Conservation (phyloP, 2,329 filamentous ascomycete genomes). For the Pezicula carpinea region DNA sequence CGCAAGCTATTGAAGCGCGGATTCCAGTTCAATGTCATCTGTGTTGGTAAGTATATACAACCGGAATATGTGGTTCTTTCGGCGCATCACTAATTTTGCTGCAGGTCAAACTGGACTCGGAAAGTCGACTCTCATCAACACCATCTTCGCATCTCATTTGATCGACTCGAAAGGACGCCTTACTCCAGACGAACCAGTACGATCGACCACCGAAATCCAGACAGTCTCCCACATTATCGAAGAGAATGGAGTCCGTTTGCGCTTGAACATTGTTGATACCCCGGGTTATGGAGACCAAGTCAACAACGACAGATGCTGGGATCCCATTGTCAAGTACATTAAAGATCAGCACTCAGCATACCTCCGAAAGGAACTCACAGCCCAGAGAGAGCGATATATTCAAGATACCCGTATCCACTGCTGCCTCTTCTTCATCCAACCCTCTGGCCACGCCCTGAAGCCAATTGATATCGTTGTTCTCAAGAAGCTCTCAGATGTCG, state of each 20-base stretch:
- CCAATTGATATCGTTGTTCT: slow-evolving; percentile 98
- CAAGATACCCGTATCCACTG: slow-evolving; percentile 99
- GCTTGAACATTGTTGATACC: slow-evolving; percentile 98
- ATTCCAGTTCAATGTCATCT: slow-evolving; percentile 99
- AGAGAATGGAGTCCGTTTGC: slow-evolving; percentile 96
- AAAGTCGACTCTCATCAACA: slow-evolving; percentile 99
- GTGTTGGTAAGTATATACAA: slow-evolving; percentile 72
- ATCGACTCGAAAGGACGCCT: slow-evolving; percentile 98
- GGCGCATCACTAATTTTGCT: slow-evolving; percentile 18
- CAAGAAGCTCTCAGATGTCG: slow-evolving; percentile 98
- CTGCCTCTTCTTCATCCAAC: slow-evolving; percentile 99
- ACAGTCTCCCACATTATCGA: slow-evolving; percentile 98
- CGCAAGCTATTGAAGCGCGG: slow-evolving; percentile 99
- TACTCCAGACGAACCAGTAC: slow-evolving; percentile 85
- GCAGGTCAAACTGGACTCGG: slow-evolving; percentile 95
- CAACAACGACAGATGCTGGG: slow-evolving; percentile 99
- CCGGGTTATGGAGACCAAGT: slow-evolving; percentile 97
- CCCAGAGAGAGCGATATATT: slow-evolving; percentile 98
- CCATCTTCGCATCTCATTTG: slow-evolving; percentile 98
- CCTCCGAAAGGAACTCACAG: slow-evolving; percentile 97
- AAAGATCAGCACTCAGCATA: slow-evolving; percentile 99
- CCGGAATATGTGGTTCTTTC: slow-evolving; percentile 11
- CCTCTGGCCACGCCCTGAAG: slow-evolving; percentile 96
- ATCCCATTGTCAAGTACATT: slow-evolving; percentile 99
- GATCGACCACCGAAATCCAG: slow-evolving; percentile 96